phyloP scores from a whole-genome alignment of 1,284 basidiomycete species.

The Trichosporon sp. region DNA sequence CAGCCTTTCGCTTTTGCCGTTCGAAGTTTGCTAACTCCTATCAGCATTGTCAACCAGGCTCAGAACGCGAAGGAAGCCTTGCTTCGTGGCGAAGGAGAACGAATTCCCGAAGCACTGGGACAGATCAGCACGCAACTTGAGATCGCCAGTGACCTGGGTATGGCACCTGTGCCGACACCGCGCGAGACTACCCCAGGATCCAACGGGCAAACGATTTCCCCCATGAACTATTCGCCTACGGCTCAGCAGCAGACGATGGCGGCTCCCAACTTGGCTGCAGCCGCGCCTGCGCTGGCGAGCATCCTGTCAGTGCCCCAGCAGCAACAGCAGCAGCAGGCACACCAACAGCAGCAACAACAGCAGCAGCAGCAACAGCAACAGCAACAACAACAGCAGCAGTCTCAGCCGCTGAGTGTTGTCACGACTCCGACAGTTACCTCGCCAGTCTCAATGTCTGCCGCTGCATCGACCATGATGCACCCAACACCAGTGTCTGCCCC shows the following conservation, averaged over 20 bases:
- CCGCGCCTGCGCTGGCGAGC: neutral
- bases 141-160: slow-evolving; percentile 47
- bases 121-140: slow-evolving; percentile 51
- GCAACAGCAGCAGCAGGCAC: slow-evolving; percentile 11
- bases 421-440: slow-evolving; percentile 21
- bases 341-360: slow-evolving; percentile 1
- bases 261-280: neutral
- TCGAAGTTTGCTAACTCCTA: slow-evolving; percentile 25
- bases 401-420: neutral
- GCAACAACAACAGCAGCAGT: neutral
- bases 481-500: slow-evolving; percentile 19
- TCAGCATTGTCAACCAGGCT: slow-evolving; percentile 48
- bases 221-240: slow-evolving; percentile 35
- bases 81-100: slow-evolving; percentile 44
- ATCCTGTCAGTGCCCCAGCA: neutral
- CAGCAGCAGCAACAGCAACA: slow-evolving; percentile 10
- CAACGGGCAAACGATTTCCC: slow-evolving; percentile 41
- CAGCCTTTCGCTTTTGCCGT: neutral
- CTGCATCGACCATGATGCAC: slow-evolving; percentile 21
- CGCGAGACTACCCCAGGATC: slow-evolving; percentile 37
- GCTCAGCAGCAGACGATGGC: slow-evolving; percentile 27
- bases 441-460: slow-evolving; percentile 21
- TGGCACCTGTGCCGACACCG: slow-evolving; percentile 43
- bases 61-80: slow-evolving; percentile 48
- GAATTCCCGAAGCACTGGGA: slow-evolving; percentile 45